Evolutionary conservation across 805 yeast species (phyloP), one percentile per base, ranked within the genome.

Genomic region (Isabelozyma rhagii): DNA sequence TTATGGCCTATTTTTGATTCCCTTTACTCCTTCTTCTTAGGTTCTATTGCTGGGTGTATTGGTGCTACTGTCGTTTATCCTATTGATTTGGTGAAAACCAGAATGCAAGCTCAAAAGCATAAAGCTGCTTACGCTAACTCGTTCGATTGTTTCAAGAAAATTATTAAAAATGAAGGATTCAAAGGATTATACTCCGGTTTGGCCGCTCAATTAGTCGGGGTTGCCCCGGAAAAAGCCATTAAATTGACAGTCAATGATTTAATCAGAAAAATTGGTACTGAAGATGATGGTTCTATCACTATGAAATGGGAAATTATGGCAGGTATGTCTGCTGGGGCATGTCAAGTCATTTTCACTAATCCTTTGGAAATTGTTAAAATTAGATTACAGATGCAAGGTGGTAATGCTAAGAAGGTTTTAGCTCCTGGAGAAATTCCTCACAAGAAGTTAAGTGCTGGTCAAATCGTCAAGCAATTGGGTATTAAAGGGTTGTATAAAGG

Each of bases 31-130:
- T 93, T 93, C 68, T 72, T 87, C 29, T 75, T 93, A 51, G 99
- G 99, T 14, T 90, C 97, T 3, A 79, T 92, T 46, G 98, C 99
- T 31, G 99, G 99, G 51, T 94, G 97, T 59, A 84, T 93, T 68
- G 99, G 99, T 54, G 97, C 99, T n/a, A 89, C 97, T 5, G 89
- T 87, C 13, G 99, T 93, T 42, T 93, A 93, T 67, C 99, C 99
- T 31, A 94, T 94, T 57, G 99, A 93, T 71, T 77, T 94, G 66
- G 91, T 93, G 55, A 93, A 93, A 72, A 93, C 99, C 5, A 83
- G 98, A 68, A 90, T 93, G 96, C 99, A 93, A 72, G 96, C 96
- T 53, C 98, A 93, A 73, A 82, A 90, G 56, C 82, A 83, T 52
- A 76, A 81, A 45, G 71, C 85, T 1, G 72, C 83, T 44, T 93